These are phyloP conservation scores for Penicillium sp. DNA, from an alignment of 2,329 filamentous ascomycete species.

Conservation along the genomic window DNA sequence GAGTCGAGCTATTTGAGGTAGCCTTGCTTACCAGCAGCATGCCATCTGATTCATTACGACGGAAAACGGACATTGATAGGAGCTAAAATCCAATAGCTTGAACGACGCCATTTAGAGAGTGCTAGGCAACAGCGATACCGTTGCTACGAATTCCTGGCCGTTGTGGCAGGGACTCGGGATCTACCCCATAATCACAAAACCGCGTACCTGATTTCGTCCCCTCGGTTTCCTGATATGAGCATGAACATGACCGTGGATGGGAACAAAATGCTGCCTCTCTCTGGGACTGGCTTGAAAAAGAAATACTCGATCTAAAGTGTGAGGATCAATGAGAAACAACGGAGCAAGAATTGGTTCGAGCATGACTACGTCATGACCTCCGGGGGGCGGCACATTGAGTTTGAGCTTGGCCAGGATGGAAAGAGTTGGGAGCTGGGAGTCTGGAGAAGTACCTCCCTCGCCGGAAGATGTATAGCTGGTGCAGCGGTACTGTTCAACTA, in stretches of 20 bases:
- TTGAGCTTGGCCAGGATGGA: constrained; percentile 44
- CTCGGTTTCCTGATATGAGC: constrained; percentile 47
- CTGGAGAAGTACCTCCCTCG: constrained; percentile 54
- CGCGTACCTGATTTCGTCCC: constrained; percentile 50
- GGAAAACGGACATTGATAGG: not conserved
- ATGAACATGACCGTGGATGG: constrained; percentile 38
- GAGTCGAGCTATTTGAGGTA: constrained; percentile 60
- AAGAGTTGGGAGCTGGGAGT: constrained; percentile 51
- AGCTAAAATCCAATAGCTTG: constrained; percentile 43
- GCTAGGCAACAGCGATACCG: constrained; percentile 70
- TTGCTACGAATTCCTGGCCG: constrained; percentile 54
- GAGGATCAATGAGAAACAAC: constrained; percentile 54
- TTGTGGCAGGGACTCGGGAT: constrained; percentile 55
- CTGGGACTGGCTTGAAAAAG: constrained; percentile 46
- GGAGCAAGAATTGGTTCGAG: constrained; percentile 59
- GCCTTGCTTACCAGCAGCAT: constrained; percentile 58
- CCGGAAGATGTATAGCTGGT: constrained; percentile 41
- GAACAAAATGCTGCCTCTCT: constrained; percentile 49
- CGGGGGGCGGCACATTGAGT: constrained; percentile 49
- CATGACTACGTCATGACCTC: constrained; percentile 50
- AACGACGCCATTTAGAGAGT: constrained; percentile 57
- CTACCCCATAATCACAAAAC: constrained; percentile 54
- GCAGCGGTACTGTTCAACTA: not conserved
- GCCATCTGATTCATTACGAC: not conserved
- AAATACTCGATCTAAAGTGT: constrained; percentile 57